Evolutionary conservation across 805 yeast genomes (phyloP).

Genomic region (Saccharomycopsis microspora): DNA sequence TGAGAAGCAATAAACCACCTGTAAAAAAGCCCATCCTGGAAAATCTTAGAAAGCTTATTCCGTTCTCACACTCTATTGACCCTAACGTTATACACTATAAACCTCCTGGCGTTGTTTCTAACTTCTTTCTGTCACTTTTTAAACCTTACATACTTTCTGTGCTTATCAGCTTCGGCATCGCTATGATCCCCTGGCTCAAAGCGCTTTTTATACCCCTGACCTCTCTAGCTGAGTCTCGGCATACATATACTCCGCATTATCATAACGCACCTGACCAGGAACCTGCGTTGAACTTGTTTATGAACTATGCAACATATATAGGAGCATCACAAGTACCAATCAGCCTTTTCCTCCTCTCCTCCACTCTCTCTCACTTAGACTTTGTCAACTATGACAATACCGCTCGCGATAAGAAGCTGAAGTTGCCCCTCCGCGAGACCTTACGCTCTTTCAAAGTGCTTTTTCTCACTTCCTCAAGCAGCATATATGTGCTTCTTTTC

Average conservation of each 20-base stretch:
- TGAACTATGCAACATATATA: constrained; percentile 70
- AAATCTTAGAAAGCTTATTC: not conserved
- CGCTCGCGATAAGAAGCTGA: not conserved
- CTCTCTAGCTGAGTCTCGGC: not conserved
- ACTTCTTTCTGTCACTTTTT: constrained; percentile 35
- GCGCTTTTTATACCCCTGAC: constrained; percentile 30
- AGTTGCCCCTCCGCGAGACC: not conserved
- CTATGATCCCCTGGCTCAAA: constrained; percentile 80
- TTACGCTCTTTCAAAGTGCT: not conserved
- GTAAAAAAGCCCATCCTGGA: not conserved
- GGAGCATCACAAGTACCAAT: constrained; percentile 85
- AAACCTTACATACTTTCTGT: constrained; percentile 67
- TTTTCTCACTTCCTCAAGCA: constrained; percentile 25
- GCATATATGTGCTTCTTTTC: constrained; percentile 37
- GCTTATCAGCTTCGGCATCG: constrained; percentile 47
- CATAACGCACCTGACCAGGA: constrained; percentile 73
- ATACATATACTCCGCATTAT: constrained; percentile 25
- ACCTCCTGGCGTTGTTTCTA: constrained; percentile 2
- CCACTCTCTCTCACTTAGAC: constrained; percentile 68
- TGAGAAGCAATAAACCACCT: not conserved
- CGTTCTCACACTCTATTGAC: not conserved
- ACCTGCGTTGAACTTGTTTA: constrained; percentile 76
- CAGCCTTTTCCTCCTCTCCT: constrained; percentile 74
- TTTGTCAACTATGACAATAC: constrained; percentile 1
- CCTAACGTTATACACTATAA: not conserved